A percentile compares a stretch with the other conserved stretches of the same genome.
Evolutionary conservation across 345 rosid species (phyloP).

Genomic region (Aegle marmelos): DNA sequence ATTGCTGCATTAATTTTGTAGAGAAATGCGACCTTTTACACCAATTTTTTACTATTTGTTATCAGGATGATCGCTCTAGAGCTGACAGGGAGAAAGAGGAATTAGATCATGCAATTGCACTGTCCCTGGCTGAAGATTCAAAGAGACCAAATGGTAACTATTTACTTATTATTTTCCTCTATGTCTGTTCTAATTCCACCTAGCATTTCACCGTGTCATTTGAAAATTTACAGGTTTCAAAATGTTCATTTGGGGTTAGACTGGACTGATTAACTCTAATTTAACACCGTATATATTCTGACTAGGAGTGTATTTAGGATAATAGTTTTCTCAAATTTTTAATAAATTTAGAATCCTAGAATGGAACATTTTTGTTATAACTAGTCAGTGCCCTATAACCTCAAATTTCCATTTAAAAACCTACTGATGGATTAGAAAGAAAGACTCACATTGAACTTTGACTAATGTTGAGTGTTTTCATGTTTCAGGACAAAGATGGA

Average conservation of each 20-base stretch:
- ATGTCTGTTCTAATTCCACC: no score
- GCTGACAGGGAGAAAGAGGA: conserved; percentile 58
- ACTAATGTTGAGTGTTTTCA: neutral
- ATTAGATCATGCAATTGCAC: conserved; percentile 63
- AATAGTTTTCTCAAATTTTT: no score
- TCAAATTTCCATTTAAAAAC: neutral
- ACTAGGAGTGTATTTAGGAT: fast-evolving
- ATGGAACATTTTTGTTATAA: no score
- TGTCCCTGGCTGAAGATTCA: conserved; percentile 55
- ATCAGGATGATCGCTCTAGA: conserved; percentile 64
- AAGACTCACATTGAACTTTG: neutral
- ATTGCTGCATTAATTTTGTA: no score
- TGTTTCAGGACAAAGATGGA: conserved; percentile 56
- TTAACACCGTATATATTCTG: no score
- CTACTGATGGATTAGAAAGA: neutral
- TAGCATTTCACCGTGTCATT: no score
- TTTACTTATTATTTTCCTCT: no score
- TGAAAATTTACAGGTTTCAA: no score
- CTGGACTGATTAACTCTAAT: no score
- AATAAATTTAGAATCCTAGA: no score
- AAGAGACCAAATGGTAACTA: conserved; percentile 55
- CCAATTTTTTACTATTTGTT: neutral
- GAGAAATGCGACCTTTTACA: neutral
- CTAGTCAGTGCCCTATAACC: no score
- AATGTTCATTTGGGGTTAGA: no score